Percentiles rank a stretch among this genome's conserved stretches.
Conservation (phyloP, 495 filamentous ascomycete species). For the Podospora tetraspora region DNA sequence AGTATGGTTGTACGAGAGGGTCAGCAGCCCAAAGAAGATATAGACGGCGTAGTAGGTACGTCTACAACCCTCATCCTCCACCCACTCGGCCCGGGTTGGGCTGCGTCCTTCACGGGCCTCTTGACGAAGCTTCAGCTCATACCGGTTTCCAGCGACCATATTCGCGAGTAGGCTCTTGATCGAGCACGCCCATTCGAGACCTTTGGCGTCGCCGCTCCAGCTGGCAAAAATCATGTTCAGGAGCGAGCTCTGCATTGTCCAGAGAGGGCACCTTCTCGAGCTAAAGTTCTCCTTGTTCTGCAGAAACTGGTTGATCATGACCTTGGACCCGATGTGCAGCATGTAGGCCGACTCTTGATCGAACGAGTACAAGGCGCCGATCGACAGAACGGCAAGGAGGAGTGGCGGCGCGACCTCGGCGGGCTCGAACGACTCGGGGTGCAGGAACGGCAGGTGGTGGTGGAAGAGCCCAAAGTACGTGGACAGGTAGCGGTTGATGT, state of each 20-base stretch:
- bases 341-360: constrained; percentile 93
- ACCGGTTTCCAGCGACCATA: constrained; percentile 97
- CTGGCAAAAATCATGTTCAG: constrained; percentile 99
- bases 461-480: constrained; percentile 98
- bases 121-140: constrained; percentile 86
- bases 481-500: constrained; percentile 82
- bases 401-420: constrained; percentile 71
- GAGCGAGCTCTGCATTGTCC: constrained; percentile 94
- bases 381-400: constrained; percentile 86
- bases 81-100: constrained; percentile 85
- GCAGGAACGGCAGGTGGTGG: constrained; percentile 93
- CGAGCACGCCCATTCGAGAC: constrained; percentile 96
- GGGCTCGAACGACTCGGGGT: constrained; percentile 85
- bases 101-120: constrained; percentile 76
- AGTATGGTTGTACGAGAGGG: constrained; percentile 95
- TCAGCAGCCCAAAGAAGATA: constrained; percentile 96
- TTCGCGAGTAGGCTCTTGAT: constrained; percentile 97
- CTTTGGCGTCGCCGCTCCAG: constrained; percentile 98
- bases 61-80: constrained; percentile 92
- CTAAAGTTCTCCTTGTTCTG: constrained; percentile 98
- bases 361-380: constrained; percentile 94
- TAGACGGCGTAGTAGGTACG: constrained; percentile 99
- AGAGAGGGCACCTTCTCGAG: constrained; percentile 95
- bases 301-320: constrained; percentile 91
- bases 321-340: constrained; percentile 96